Percentiles rank a stretch among this genome's conserved stretches.
Evolutionary conservation across 176 grass and related monocot species (phyloP).

Genomic region (Oryza glumipatula): DNA sequence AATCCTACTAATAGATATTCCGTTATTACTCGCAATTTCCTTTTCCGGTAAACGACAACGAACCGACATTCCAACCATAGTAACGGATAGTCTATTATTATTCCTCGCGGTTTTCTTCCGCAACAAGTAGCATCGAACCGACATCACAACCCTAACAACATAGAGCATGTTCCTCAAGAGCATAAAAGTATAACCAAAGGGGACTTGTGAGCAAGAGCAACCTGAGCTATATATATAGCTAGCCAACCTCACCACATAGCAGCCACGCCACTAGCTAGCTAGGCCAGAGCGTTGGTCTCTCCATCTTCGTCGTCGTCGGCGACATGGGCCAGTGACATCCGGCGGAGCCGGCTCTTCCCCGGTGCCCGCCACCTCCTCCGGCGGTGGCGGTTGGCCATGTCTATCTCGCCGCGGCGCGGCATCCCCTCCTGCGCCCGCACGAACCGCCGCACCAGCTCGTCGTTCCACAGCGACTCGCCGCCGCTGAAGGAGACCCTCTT

Average conservation of each 20-base stretch:
- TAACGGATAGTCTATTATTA: background rate
- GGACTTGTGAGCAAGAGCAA: background rate
- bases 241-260: background rate
- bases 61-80: background rate
- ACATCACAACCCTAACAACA: background rate
- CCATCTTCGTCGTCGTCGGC: background rate
- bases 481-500: slow-evolving; percentile 39
- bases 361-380: slow-evolving; percentile 36
- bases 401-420: slow-evolving; percentile 45
- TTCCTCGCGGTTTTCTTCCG: background rate
- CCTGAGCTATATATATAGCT: background rate
- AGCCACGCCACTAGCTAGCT: background rate
- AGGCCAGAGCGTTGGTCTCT: background rate
- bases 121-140: background rate
- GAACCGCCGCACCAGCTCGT: slow-evolving; percentile 49
- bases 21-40: background rate
- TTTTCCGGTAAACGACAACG: background rate
- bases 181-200: slow-evolving; percentile 1
- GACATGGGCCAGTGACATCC: slow-evolving; percentile 53
- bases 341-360: slow-evolving; percentile 58
- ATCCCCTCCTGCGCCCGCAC: slow-evolving; percentile 53
- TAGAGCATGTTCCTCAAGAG: background rate
- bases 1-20: background rate
- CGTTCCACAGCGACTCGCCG: slow-evolving; percentile 30
- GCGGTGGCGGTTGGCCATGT: slow-evolving; percentile 26